These are phyloP conservation scores for Tylopilus felleus DNA, from an alignment of 768 basidiomycete species.

Conservation along the genomic window DNA sequence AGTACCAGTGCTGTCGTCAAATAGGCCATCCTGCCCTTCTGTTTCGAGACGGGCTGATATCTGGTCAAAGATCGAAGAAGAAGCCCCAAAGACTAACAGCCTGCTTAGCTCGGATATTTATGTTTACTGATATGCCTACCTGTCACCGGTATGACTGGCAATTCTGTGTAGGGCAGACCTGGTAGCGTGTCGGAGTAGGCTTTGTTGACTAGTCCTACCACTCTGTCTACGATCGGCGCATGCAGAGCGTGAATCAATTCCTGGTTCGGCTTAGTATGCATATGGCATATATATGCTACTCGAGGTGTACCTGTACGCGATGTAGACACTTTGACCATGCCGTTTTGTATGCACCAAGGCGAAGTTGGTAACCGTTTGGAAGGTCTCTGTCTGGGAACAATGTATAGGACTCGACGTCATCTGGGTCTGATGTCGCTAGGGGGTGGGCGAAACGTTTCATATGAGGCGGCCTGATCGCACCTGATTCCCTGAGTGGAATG, in stretches of 20 bases:
- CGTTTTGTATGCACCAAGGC: conserved; percentile 50
- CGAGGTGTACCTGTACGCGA: conserved; percentile 49
- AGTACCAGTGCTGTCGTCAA: conserved; percentile 14
- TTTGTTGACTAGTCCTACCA: conserved; percentile 41
- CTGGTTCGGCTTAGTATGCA: conserved; percentile 29
- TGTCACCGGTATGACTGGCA: conserved; percentile 57
- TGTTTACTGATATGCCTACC: conserved; percentile 35
- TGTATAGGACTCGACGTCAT: conserved; percentile 20
- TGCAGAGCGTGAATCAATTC: conserved; percentile 46
- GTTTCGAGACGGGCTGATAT: conserved; percentile 38
- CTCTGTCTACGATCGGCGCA: conserved; percentile 42
- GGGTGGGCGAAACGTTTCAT: background rate
- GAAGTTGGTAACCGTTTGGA: conserved; percentile 34
- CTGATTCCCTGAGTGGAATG: conserved; percentile 24
- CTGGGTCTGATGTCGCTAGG: conserved; percentile 11
- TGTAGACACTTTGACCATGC: conserved; percentile 60
- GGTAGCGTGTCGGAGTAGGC: conserved; percentile 47
- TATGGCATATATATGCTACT: background rate
- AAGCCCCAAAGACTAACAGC: conserved; percentile 41
- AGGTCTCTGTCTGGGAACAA: conserved; percentile 31
- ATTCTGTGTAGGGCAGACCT: conserved; percentile 56
- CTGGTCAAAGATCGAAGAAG: conserved; percentile 45
- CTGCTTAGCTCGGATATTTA: conserved; percentile 1
- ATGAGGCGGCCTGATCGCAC: conserved; percentile 11
- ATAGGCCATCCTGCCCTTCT: conserved; percentile 21